Base-by-base conservation (phyloP, 805 yeast genomes). In the Priceomyces melissophilus region DNA sequence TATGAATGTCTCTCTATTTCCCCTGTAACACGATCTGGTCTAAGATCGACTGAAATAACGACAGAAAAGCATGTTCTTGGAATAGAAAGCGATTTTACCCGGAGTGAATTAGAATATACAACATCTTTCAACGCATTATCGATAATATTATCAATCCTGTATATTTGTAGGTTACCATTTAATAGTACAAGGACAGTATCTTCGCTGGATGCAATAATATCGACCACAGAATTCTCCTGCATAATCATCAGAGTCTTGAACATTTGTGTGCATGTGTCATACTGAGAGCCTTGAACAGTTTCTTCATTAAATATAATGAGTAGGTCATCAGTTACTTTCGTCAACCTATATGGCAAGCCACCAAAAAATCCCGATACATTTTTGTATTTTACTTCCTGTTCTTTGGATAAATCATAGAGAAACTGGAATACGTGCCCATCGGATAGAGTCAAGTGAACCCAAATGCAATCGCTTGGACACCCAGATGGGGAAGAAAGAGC, bases 81-180 rank as follows among this genome's bases (percentile, higher is more conserved):
- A 3, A 55, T 14, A n/a, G 14, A 32, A 10, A 53, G 13, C 1
- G 53, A 48, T 33, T 54, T 55, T n/a, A 43, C 26, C 32, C 48
- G 46, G 20, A 54, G 46, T 15, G 39, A 35, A 30, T 48, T 51
- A 2, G 57, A 49, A 35, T 38, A 55, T 3, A 54, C 31, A 5
- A 39, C 38, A 30, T 42, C 46, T 10, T 37, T 40, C 2, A 32
- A 39, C 3, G 32, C 2, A 13, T 15, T 30, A 5, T 32, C 35
- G n/a, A n/a, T 10, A 4, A 9, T 17, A 8, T 20, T 13, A 12
- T 32, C 13, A 10, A 32, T 23, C 16, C 23, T 17, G 27, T 26
- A 32, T 4, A 13, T 3, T 16, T 15, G 26, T 4, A 32, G 11
- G 16, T 16, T 8, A 3, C 14, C 12, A 15, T 12, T 13, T 4